Percentiles rank a stretch among this genome's conserved stretches.
Conservation (phyloP, 495 filamentous ascomycete genomes). For the Xylaria cubensis region DNA sequence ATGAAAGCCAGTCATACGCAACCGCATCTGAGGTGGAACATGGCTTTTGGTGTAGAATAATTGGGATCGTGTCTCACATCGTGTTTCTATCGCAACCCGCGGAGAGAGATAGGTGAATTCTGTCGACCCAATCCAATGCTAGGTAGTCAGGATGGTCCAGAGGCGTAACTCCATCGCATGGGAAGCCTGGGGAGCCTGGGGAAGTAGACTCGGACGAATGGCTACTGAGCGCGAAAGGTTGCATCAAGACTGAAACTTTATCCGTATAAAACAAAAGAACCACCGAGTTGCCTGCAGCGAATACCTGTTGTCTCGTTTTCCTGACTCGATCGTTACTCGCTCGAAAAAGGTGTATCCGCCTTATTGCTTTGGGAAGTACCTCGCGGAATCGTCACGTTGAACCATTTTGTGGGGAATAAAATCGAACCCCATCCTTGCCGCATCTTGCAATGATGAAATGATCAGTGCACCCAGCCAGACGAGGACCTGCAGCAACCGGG, state of each 20-base stretch:
- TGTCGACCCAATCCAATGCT: slow-evolving; percentile 1
- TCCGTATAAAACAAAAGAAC: neutral
- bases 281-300: slow-evolving; percentile 1
- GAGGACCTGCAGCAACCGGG: slow-evolving; percentile 48
- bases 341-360: neutral
- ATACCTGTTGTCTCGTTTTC: slow-evolving; percentile 12
- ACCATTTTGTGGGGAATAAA: neutral
- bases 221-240: slow-evolving; percentile 9
- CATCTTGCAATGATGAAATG: slow-evolving; percentile 25
- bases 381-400: slow-evolving; percentile 6
- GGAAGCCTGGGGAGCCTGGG: neutral
- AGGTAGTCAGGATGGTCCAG: slow-evolving; percentile 8
- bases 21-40: slow-evolving; percentile 12
- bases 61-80: slow-evolving; percentile 21
- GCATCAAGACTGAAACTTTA: neutral
- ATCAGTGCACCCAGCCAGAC: slow-evolving; percentile 22
- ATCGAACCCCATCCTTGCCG: slow-evolving; percentile 16
- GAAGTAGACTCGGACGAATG: slow-evolving; percentile 15
- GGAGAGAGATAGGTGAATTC: neutral
- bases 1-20: slow-evolving; percentile 21
- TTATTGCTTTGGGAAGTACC: neutral
- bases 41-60: slow-evolving; percentile 18
- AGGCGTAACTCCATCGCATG: slow-evolving; percentile 5
- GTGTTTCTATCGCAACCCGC: slow-evolving; percentile 2
- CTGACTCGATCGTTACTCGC: slow-evolving; percentile 2